Conservation (phyloP, 2,329 filamentous ascomycete genomes). For the Scedosporium apiospermum region DNA sequence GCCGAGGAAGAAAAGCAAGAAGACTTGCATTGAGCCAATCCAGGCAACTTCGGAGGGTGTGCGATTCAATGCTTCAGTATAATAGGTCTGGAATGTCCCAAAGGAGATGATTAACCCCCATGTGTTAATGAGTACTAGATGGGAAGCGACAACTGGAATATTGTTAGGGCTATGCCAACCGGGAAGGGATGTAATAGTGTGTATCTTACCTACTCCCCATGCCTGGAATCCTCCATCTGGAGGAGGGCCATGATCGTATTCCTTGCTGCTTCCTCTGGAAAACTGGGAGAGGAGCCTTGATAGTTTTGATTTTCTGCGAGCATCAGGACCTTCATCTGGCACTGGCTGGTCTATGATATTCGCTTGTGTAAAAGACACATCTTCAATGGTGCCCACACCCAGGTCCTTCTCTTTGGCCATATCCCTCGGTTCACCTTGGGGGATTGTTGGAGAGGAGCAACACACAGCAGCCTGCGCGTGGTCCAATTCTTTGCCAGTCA, state of each 20-base stretch:
- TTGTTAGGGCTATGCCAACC: not conserved
- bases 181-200: not conserved
- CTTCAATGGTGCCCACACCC: too few relatives aligned
- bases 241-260: slow-evolving; percentile 25
- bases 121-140: slow-evolving; percentile 37
- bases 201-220: slow-evolving; percentile 32
- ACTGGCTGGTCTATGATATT: too few relatives aligned
- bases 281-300: not conserved
- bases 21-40: slow-evolving; percentile 47
- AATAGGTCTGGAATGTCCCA: slow-evolving; percentile 45
- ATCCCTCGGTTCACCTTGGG: too few relatives aligned
- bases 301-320: not conserved
- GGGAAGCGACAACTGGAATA: slow-evolving; percentile 34
- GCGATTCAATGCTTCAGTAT: slow-evolving; percentile 26
- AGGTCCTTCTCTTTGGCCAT: too few relatives aligned
- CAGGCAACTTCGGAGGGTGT: slow-evolving; percentile 36
- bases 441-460: too few relatives aligned
- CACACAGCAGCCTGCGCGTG: too few relatives aligned
- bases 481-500: too few relatives aligned
- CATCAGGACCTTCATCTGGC: not conserved
- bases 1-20: slow-evolving; percentile 45
- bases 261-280: too few relatives aligned
- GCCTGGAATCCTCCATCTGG: slow-evolving; percentile 40
- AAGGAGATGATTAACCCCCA: slow-evolving; percentile 45
- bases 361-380: too few relatives aligned